Evolutionary conservation across 495 filamentous ascomycete genomes (phyloP).

Genomic region (Lasiosphaeris hirsuta): DNA sequence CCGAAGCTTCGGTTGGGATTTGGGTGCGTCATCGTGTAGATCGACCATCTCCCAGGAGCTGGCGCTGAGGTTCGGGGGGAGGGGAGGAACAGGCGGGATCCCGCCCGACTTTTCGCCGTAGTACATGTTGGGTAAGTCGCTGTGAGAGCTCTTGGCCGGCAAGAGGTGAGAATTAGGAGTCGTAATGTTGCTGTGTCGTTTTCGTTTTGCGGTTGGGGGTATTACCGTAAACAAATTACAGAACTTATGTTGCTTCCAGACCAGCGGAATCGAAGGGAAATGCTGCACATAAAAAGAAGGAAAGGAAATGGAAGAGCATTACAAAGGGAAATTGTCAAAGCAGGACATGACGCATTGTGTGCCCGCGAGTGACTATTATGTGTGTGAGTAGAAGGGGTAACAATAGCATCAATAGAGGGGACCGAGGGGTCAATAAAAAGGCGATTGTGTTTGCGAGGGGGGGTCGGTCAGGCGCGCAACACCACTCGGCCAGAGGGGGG

Average conservation of each 20-base stretch:
- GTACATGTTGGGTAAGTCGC: slow-evolving; percentile 16
- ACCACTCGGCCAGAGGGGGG: slow-evolving; percentile 7
- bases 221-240: not conserved
- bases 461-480: not conserved
- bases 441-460: not conserved
- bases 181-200: not conserved
- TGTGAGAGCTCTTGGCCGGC: slow-evolving; percentile 8
- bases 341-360: slow-evolving; percentile 15
- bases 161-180: slow-evolving; percentile 11
- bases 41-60: slow-evolving; percentile 25
- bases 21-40: slow-evolving; percentile 3
- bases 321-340: slow-evolving; percentile 7
- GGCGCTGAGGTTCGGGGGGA: slow-evolving; percentile 24
- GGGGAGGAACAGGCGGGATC: slow-evolving; percentile 20
- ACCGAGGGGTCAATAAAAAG: slow-evolving; percentile 10
- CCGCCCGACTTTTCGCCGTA: slow-evolving; percentile 25
- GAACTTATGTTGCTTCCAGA: slow-evolving; percentile 14
- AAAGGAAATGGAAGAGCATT: slow-evolving; percentile 9
- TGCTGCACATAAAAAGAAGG: not conserved
- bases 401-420: slow-evolving; percentile 20
- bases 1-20: slow-evolving; percentile 11
- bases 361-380: slow-evolving; percentile 18
- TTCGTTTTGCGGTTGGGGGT: not conserved
- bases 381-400: slow-evolving; percentile 12
- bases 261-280: slow-evolving; percentile 14